A percentile compares a stretch with the other conserved stretches of the same genome.
phyloP scores from a whole-genome alignment of 139 green algal genomes.

The Micromonas commoda region DNA sequence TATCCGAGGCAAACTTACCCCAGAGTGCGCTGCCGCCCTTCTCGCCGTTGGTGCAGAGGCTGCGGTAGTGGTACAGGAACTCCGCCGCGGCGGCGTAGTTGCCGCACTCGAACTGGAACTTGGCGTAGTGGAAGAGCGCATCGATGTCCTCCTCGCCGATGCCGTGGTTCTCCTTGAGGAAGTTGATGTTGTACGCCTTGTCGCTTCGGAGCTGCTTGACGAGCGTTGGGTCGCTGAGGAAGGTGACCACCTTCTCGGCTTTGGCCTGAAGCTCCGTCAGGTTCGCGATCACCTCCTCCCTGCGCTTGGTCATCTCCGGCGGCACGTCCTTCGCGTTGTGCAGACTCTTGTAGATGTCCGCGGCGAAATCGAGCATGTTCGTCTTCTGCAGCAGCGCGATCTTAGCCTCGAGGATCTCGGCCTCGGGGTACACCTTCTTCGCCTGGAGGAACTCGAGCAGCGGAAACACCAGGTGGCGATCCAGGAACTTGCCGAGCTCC shows the following conservation, averaged over 20 bases:
- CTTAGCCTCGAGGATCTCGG: slow-evolving; percentile 87
- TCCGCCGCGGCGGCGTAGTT: slow-evolving; percentile 87
- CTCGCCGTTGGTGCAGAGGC: slow-evolving; percentile 75
- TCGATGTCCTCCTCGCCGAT: slow-evolving; percentile 88
- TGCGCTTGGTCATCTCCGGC: slow-evolving; percentile 36
- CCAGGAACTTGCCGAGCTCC: slow-evolving; percentile 67
- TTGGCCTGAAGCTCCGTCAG: slow-evolving; percentile 63
- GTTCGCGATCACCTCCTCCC: slow-evolving; percentile 54
- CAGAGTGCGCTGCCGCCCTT: slow-evolving; percentile 77
- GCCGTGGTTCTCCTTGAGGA: slow-evolving; percentile 42
- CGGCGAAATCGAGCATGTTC: slow-evolving; percentile 98
- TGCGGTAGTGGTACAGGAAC: slow-evolving; percentile 88
- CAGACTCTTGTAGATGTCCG: slow-evolving; percentile 89
- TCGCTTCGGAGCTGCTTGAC: slow-evolving; percentile 86
- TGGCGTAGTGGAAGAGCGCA: slow-evolving; percentile 92
- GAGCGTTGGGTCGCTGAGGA: slow-evolving; percentile 73
- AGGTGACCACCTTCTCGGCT: slow-evolving; percentile 80
- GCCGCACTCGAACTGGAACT: slow-evolving; percentile 98
- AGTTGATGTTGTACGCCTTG: slow-evolving; percentile 85
- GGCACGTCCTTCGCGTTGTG: slow-evolving; percentile 63
- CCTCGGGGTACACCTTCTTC: slow-evolving; percentile 70
- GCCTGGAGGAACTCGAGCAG: slow-evolving; percentile 90
- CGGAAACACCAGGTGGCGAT: slow-evolving; percentile 91
- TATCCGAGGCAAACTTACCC: slow-evolving; percentile 92
- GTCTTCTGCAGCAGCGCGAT: slow-evolving; percentile 88